A percentile compares a stretch with the other conserved stretches of the same genome.
phyloP scores from a whole-genome alignment of 2,329 filamentous ascomycete genomes.

The Polytolypa hystricis region DNA sequence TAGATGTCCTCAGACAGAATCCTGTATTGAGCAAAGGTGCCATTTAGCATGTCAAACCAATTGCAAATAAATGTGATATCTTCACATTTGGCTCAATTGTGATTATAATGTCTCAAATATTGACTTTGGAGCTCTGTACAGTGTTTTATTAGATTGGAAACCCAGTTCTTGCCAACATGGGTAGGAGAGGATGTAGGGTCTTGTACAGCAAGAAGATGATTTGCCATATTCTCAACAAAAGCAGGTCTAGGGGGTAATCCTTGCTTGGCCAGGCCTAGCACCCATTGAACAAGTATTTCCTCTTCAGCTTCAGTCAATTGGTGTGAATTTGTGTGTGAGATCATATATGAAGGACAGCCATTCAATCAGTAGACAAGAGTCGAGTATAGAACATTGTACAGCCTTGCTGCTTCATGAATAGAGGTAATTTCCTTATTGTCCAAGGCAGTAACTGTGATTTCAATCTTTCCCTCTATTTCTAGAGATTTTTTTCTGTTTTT shows the following conservation, averaged over 20 bases:
- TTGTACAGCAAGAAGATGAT: conserved; percentile 5
- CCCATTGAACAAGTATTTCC: conserved; percentile 3
- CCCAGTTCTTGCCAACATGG: conserved; percentile 3
- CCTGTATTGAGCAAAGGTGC: conserved; percentile 1
- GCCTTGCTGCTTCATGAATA: conserved; percentile 7
- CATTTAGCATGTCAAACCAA: conserved; percentile 3
- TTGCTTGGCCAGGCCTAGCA: conserved; percentile 2
- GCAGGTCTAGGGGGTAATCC: conserved; percentile 2
- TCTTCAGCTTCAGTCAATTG: conserved; percentile 7
- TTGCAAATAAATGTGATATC: conserved; percentile 4
- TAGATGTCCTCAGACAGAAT: conserved; percentile 14
- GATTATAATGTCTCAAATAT: conserved; percentile 2
- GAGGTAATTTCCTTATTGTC: conserved; percentile 8
- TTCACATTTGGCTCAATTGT: conserved; percentile 5
- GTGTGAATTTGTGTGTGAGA: conserved; percentile 4
- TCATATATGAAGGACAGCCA: not conserved
- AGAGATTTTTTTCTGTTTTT: conserved; percentile 2
- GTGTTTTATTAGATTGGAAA: not conserved
- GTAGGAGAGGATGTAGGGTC: not conserved
- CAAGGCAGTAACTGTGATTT: conserved; percentile 3
- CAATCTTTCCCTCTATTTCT: conserved; percentile 6
- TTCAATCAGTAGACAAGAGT: conserved; percentile 3
- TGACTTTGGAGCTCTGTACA: not conserved
- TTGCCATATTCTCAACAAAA: conserved; percentile 7
- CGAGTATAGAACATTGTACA: conserved; percentile 4